Evolutionary conservation across 345 rosid species (phyloP).

Genomic region (Melaleuca alternifolia): DNA sequence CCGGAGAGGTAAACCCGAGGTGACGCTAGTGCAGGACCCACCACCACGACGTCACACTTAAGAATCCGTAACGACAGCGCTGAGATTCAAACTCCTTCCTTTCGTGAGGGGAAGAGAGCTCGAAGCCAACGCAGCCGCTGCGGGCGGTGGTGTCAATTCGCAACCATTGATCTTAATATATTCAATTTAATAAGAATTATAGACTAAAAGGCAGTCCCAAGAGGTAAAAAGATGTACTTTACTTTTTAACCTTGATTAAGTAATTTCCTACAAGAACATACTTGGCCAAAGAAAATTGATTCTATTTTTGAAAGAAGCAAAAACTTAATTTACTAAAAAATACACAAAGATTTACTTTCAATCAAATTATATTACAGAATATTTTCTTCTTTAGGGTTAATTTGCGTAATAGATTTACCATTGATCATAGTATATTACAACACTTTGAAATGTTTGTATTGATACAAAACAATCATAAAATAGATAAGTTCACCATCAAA

Average conservation of each 20-base stretch:
- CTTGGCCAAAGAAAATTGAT: neutral
- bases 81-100: no score
- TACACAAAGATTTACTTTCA: neutral
- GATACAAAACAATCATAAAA: neutral
- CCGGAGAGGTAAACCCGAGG: no score
- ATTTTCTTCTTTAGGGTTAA: neutral
- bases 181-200: neutral
- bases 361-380: neutral
- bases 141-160: no score
- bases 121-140: no score
- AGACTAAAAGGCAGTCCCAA: accelerated
- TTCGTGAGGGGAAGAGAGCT: no score
- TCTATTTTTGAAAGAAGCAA: neutral
- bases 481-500: neutral
- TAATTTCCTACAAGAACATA: neutral
- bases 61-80: no score
- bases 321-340: neutral
- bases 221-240: neutral
- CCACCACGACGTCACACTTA: no score
- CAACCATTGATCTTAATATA: accelerated
- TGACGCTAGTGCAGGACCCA: no score
- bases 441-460: neutral
- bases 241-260: neutral
- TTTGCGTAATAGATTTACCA: neutral
- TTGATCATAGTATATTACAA: neutral